Percentiles rank a stretch among this genome's conserved stretches.
Evolutionary conservation across 176 grass and related monocot genomes (phyloP).

Genomic region (Lolium multiflorum): DNA sequence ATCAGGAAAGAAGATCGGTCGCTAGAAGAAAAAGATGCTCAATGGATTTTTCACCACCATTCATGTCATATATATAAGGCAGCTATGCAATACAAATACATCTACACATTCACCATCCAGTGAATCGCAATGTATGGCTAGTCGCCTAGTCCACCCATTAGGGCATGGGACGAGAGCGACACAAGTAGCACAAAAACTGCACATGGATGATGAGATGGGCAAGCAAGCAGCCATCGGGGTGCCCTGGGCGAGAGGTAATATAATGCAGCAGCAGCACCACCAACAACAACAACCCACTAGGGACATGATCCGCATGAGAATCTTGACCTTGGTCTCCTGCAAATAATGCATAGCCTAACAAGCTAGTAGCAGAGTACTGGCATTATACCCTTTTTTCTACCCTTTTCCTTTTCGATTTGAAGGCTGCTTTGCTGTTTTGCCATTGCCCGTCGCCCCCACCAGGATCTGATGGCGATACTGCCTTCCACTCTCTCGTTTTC

Average conservation of each 20-base stretch:
- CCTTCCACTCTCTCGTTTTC: background rate
- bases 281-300: conserved; percentile 47
- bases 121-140: background rate
- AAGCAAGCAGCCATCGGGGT: conserved; percentile 1
- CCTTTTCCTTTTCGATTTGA: conserved; percentile 36
- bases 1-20: background rate
- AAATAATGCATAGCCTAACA: conserved; percentile 53
- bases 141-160: background rate
- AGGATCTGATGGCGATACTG: conserved; percentile 37
- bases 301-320: conserved; percentile 84
- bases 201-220: background rate
- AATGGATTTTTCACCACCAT: background rate
- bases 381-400: conserved; percentile 12
- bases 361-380: conserved; percentile 16
- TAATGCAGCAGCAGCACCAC: conserved; percentile 7
- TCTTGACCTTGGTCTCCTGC: conserved; percentile 79
- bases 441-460: conserved; percentile 19
- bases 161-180: background rate
- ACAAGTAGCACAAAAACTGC: background rate
- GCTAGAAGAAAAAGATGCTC: background rate
- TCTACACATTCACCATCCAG: background rate
- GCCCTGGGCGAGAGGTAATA: conserved; percentile 49
- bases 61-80: background rate
- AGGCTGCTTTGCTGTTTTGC: conserved; percentile 26
- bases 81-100: background rate